Evolutionary conservation across 495 filamentous ascomycete species (phyloP), one percentile per base, ranked within the genome.

Genomic region (Cudoniella acicularis): DNA sequence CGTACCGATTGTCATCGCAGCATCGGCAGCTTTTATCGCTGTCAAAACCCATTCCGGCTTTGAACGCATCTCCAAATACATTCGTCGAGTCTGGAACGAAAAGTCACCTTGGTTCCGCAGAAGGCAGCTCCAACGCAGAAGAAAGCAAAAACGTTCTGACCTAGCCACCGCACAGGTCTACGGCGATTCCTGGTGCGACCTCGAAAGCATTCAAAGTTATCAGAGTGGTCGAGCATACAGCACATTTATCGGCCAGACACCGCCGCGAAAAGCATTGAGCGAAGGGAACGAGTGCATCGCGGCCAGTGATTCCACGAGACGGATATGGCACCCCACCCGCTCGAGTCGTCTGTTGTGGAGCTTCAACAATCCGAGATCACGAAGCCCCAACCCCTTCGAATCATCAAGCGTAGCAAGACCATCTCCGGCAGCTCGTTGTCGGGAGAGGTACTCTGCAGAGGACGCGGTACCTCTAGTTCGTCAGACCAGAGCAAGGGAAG

Each of bases 1-100:
- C n/a, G 74, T 86, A 50, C 83, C 84, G 24, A 78, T 81, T 51
- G 67, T 73, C 53, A 67, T 82, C 41, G 71, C 81, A 51, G 67
- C 70, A 46, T 71, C 69, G 53, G 67, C 72, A 24, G 75, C 80
- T 57, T 73, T 69, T 49, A 52, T 80, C 24, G 77, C 78, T 26
- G 62, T 84, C 47, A 72, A 72, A 43, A 78, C 47, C 18, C 48
- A 26, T 24, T 60, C 13, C 49, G 57, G n/a, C 21, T 49, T 27
- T 62, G 25, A 56, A 21, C 25, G 24, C 27, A 21, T 56, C 16
- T 11, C 23, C 22, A 21, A 9, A 9, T 54, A 36, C 26, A 54
- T 17, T 26, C 26, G 25, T 26, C 20, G 42, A 24, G 10, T 62
- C 50, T 66, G 62, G 62, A 21, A 56, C 42, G 27, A 48, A 22